A percentile compares a stretch with the other conserved stretches of the same genome.
These are phyloP conservation scores for Podila horticola DNA, from an alignment of 192 early-diverging fungal genomes.

Conservation along the genomic window DNA sequence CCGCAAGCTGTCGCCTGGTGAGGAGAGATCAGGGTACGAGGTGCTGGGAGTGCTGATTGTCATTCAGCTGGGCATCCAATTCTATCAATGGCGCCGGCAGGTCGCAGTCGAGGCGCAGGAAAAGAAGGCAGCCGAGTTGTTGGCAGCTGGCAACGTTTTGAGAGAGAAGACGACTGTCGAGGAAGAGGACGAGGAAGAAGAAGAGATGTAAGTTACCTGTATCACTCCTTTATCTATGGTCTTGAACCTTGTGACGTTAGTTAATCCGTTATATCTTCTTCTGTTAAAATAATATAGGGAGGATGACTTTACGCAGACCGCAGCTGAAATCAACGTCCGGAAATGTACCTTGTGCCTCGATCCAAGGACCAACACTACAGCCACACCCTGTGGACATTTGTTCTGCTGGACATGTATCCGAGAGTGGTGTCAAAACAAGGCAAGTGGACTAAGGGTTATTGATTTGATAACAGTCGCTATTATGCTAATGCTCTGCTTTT, in stretches of 20 bases:
- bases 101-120: constrained; percentile 40
- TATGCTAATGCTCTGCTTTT: background rate
- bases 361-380: constrained; percentile 76
- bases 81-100: constrained; percentile 52
- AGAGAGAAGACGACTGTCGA: constrained; percentile 15
- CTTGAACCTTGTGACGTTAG: too few relatives aligned
- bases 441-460: constrained; percentile 23
- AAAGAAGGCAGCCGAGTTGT: constrained; percentile 29
- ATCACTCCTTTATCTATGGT: background rate
- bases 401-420: constrained; percentile 96
- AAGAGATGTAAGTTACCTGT: constrained; percentile 14
- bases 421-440: constrained; percentile 94
- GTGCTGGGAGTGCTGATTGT: constrained; percentile 84
- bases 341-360: constrained; percentile 93
- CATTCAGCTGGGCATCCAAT: constrained; percentile 75
- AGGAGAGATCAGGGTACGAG: constrained; percentile 84
- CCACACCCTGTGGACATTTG: constrained; percentile 94
- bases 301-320: constrained; percentile 9
- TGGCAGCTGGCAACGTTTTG: constrained; percentile 12
- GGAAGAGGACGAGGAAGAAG: background rate
- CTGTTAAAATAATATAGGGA: constrained; percentile 13
- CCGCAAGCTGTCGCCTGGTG: constrained; percentile 76
- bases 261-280: too few relatives aligned
- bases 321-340: constrained; percentile 45
- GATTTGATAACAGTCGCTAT: too few relatives aligned